phyloP scores from a whole-genome alignment of 2,329 filamentous ascomycete genomes.

The Colletotrichum brevisporum region DNA sequence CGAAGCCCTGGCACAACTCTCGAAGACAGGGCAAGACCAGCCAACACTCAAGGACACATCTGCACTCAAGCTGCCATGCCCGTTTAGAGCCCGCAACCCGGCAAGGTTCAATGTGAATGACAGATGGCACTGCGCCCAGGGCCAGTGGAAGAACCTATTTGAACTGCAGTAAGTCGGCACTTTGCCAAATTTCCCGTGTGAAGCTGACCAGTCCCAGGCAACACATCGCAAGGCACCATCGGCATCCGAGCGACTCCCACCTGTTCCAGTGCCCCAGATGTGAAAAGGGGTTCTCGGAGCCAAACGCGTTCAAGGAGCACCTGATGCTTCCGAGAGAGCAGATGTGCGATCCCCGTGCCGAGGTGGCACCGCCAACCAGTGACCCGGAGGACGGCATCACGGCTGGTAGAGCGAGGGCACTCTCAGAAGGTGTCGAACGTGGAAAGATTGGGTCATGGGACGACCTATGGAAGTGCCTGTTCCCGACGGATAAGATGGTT shows the following conservation, averaged over 20 bases:
- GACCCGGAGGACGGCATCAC: slow-evolving; percentile 32
- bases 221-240: slow-evolving; percentile 60
- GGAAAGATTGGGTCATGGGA: slow-evolving; percentile 21
- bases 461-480: slow-evolving; percentile 31
- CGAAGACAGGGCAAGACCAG: not conserved
- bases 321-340: slow-evolving; percentile 56
- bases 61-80: slow-evolving; percentile 47
- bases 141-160: slow-evolving; percentile 56
- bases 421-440: slow-evolving; percentile 1
- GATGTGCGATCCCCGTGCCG: slow-evolving; percentile 52
- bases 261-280: slow-evolving; percentile 57
- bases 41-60: too few relatives aligned
- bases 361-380: not conserved
- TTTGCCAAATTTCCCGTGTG: fast-evolving
- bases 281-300: slow-evolving; percentile 53
- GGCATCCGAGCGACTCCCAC: slow-evolving; percentile 52
- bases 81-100: slow-evolving; percentile 60
- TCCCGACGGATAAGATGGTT: slow-evolving; percentile 18
- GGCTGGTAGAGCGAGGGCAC: not conserved
- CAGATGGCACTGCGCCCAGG: slow-evolving; percentile 59
- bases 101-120: slow-evolving; percentile 61
- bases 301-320: slow-evolving; percentile 55
- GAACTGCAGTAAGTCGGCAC: slow-evolving; percentile 46
- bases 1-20: not conserved
- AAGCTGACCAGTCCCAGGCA: slow-evolving; percentile 45